Evolutionary conservation across 495 filamentous ascomycete genomes (phyloP), one percentile per base, ranked within the genome.

Genomic region (Penicillium canescens): DNA sequence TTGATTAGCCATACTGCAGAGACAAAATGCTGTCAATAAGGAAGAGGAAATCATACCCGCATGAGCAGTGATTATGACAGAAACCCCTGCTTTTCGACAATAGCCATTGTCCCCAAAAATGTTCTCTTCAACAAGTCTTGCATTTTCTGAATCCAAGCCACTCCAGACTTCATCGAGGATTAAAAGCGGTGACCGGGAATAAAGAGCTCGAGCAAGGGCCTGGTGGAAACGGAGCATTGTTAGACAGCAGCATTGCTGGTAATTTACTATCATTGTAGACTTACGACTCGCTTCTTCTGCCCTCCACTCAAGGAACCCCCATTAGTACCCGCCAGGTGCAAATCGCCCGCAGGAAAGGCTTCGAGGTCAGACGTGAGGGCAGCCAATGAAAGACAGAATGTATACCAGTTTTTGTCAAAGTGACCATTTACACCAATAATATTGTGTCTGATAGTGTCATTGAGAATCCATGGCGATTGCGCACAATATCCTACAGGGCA

Each of bases 391-490:
- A 46, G 7, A 34, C 24, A 13, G 1, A 36, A 20, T 34, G 26
- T 10, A 35, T 46, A 46, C 44, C 44, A 46, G 1, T 46, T 35
- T 4, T 33, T 1, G 20, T 46, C 44, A 5, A 46, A 2, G 3
- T 6, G 5, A 2, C 10, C 24, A 1, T 11, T 12, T 10, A 13
- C 26, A 16, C 60, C 61, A 13, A 67, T 20, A n/a, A 70, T 67
- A 45, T 67, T 74, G 7, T 73, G 37, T 14, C 63, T 52, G 11
- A 78, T 67, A 2, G 65, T 72, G 7, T 45, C 54, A 50, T 75
- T 78, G 10, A 51, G 52, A 0, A 77, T 43, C 58, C 68, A 78
- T 0, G 74, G 65, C 1, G 34, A 61, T 38, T 79, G 73, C 16
- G 59, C 52, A 42, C 74, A 78, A 37, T 64, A 78, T 1, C 68